A percentile compares a stretch with the other conserved stretches of the same genome.
Evolutionary conservation across 345 rosid genomes (phyloP).

Genomic region (Aquilaria yunnanensis): DNA sequence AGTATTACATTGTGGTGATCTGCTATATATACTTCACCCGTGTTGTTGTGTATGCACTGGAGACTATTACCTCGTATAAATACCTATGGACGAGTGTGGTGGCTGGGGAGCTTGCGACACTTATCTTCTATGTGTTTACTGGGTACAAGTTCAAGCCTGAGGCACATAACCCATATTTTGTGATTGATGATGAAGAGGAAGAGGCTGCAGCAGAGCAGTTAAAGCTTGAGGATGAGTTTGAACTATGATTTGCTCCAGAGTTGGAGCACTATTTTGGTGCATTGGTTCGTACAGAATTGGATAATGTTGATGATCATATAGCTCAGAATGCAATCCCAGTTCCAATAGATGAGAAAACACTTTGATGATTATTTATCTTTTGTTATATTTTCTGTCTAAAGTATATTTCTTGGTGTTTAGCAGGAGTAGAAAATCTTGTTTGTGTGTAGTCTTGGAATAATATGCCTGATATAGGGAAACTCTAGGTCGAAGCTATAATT

Average conservation of each 20-base stretch:
- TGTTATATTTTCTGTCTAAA: too few relatives aligned
- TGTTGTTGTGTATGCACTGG: conserved; percentile 79
- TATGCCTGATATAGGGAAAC: too few relatives aligned
- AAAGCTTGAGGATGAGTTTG: conserved; percentile 98
- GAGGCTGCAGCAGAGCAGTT: conserved; percentile 94
- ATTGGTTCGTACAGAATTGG: too few relatives aligned
- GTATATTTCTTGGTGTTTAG: too few relatives aligned
- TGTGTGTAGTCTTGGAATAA: too few relatives aligned
- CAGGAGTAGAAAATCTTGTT: too few relatives aligned
- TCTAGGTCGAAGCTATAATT: too few relatives aligned
- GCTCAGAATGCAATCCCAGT: too few relatives aligned
- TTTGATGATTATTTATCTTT: too few relatives aligned
- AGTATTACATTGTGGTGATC: conserved; percentile 89
- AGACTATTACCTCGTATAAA: conserved; percentile 87
- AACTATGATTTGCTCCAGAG: conserved; percentile 36
- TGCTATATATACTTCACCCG: conserved; percentile 95
- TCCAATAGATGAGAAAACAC: too few relatives aligned
- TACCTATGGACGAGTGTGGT: conserved; percentile 89
- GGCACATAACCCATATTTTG: conserved; percentile 93
- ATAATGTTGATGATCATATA: too few relatives aligned
- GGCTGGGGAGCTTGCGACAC: conserved; percentile 80
- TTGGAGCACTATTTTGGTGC: too few relatives aligned
- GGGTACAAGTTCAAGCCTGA: conserved; percentile 91
- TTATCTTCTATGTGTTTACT: conserved; percentile 81
- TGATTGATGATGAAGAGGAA: conserved; percentile 92